These are phyloP conservation scores for Zalerion maritima DNA, from an alignment of 495 filamentous ascomycete genomes.

Conservation along the genomic window DNA sequence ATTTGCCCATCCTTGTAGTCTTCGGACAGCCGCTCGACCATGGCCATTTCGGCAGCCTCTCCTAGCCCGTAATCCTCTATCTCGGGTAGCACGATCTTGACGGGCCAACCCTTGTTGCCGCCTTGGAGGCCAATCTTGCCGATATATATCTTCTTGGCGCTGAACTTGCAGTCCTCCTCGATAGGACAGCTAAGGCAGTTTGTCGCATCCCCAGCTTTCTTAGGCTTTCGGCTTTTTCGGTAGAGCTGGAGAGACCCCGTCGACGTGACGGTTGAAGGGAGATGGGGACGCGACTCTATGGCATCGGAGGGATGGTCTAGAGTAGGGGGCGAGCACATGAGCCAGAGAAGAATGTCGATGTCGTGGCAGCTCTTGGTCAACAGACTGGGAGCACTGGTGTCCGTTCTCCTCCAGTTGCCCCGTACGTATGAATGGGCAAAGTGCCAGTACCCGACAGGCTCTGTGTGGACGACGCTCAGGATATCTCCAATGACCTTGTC, in stretches of 20 bases:
- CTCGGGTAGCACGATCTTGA: slow-evolving; percentile 76
- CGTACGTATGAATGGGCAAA: slow-evolving; percentile 87
- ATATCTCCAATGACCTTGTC: slow-evolving; percentile 72
- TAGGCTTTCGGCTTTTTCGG: slow-evolving; percentile 55
- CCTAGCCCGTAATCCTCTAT: slow-evolving; percentile 62
- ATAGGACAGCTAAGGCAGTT: slow-evolving; percentile 73
- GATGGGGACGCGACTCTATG: slow-evolving; percentile 53
- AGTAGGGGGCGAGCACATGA: slow-evolving; percentile 53
- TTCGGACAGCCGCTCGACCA: slow-evolving; percentile 42
- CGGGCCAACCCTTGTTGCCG: slow-evolving; percentile 60
- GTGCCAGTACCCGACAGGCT: slow-evolving; percentile 95
- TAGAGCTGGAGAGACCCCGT: slow-evolving; percentile 63
- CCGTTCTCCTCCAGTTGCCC: slow-evolving; percentile 84
- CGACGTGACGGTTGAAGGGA: slow-evolving; percentile 59
- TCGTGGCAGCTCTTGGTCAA: slow-evolving; percentile 93
- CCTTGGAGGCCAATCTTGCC: slow-evolving; percentile 27
- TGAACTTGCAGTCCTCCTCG: slow-evolving; percentile 64
- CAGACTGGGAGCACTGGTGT: slow-evolving; percentile 55
- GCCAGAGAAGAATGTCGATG: slow-evolving; percentile 82
- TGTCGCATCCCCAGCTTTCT: slow-evolving; percentile 55
- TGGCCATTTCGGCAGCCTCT: slow-evolving; percentile 21
- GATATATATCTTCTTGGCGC: slow-evolving; percentile 71
- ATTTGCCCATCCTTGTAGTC: slow-evolving; percentile 48
- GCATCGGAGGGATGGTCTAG: slow-evolving; percentile 12
- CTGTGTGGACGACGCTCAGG: slow-evolving; percentile 74